phyloP scores from a whole-genome alignment of 257 asterid genomes.

The Salvia hispanica region DNA sequence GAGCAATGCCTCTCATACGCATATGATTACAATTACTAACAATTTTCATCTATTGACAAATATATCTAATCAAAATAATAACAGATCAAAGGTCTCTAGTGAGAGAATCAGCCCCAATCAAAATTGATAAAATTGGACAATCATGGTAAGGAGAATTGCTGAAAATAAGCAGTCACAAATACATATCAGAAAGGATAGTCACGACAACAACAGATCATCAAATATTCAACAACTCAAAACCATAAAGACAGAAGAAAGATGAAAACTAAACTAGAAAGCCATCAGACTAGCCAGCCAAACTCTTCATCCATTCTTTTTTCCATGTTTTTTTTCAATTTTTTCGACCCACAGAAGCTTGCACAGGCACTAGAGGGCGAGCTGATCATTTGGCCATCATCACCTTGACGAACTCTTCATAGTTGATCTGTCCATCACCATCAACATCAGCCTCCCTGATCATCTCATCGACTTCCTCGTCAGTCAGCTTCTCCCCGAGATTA shows the following conservation, averaged over 20 bases:
- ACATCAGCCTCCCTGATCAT: conserved; percentile 78
- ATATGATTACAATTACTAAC: too few species aligned
- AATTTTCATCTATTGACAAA: background rate
- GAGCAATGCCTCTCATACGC: too few species aligned
- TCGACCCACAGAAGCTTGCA: conserved; percentile 5
- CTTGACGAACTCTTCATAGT: conserved; percentile 74
- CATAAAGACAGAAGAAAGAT: conserved; percentile 34
- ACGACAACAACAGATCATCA: conserved; percentile 37
- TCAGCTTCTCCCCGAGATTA: conserved; percentile 71
- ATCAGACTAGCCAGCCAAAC: conserved; percentile 30
- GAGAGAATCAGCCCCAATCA: background rate
- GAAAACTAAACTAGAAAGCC: conserved; percentile 26
- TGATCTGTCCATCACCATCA: conserved; percentile 72
- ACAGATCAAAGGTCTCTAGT: background rate
- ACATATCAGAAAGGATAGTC: conserved; percentile 31
- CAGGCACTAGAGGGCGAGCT: conserved; percentile 15
- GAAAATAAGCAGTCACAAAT: conserved; percentile 35
- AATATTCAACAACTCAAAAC: conserved; percentile 38
- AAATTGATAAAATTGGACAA: conserved; percentile 2
- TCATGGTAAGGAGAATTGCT: conserved; percentile 26
- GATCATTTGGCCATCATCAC: conserved; percentile 77
- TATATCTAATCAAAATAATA: background rate
- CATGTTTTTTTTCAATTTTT: background rate
- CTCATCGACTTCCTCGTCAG: conserved; percentile 78
- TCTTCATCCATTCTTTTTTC: conserved; percentile 31